Conservation (phyloP, 345 rosid species). For the Pelargonium nanum region DNA sequence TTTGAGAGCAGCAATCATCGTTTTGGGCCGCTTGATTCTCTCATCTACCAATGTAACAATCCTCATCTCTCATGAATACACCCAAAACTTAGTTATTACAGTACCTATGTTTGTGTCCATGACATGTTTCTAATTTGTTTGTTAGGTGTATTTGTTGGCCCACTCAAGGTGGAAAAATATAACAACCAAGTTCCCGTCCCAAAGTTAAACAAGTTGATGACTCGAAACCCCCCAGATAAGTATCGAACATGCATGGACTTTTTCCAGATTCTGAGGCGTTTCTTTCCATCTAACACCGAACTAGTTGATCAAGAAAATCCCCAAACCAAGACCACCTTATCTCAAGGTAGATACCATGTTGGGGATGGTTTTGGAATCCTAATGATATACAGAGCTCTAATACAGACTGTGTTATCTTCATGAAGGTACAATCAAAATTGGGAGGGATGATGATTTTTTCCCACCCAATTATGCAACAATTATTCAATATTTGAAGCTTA, state of each 20-base stretch:
- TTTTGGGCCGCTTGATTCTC: conserved; percentile 4
- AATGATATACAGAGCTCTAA: too few relatives aligned
- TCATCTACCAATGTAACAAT: conserved; percentile 32
- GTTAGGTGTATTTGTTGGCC: conserved; percentile 31
- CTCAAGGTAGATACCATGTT: not conserved
- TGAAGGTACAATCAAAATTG: too few relatives aligned
- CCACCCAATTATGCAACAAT: not conserved
- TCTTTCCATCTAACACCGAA: not conserved
- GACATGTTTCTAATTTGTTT: not conserved
- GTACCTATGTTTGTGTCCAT: too few relatives aligned
- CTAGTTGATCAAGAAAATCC: not conserved
- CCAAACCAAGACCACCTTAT: not conserved
- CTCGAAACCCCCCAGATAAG: conserved; percentile 7
- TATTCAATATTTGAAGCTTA: not conserved
- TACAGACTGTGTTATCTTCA: not conserved
- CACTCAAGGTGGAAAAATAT: conserved; percentile 8
- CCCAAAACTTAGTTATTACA: too few relatives aligned
- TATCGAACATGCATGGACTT: conserved; percentile 21
- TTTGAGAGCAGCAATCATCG: conserved; percentile 32
- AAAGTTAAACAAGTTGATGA: not conserved
- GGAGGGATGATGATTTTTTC: too few relatives aligned
- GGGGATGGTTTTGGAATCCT: not conserved
- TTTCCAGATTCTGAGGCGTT: conserved; percentile 2
- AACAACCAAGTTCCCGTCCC: too few relatives aligned
- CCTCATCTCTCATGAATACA: not conserved